These are phyloP conservation scores for Rachicladosporium sp. DNA, from an alignment of 2,329 filamentous ascomycete genomes.

Conservation along the genomic window DNA sequence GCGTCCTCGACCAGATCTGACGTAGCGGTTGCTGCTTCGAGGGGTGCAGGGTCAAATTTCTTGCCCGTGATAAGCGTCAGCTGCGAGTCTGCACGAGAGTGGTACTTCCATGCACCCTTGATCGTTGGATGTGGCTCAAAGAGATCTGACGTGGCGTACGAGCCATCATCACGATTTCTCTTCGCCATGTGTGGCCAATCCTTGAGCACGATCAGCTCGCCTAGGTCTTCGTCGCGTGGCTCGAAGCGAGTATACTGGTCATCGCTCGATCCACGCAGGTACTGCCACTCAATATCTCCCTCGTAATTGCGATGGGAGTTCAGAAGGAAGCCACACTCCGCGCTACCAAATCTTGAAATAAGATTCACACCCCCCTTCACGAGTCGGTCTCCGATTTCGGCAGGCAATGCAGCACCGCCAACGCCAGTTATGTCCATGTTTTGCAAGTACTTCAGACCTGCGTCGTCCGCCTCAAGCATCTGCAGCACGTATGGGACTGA, in stretches of 20 bases:
- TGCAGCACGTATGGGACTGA: slow-evolving; percentile 49
- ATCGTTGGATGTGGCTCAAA: slow-evolving; percentile 45
- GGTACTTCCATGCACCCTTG: slow-evolving; percentile 47
- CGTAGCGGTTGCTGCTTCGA: slow-evolving; percentile 44
- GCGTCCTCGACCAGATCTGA: slow-evolving; percentile 38
- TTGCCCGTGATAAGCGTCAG: slow-evolving; percentile 53
- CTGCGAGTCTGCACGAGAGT: slow-evolving; percentile 49
- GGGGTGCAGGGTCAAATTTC: slow-evolving; percentile 53
- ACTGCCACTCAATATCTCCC: slow-evolving; percentile 47
- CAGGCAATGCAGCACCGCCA: slow-evolving; percentile 47
- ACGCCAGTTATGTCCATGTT: slow-evolving; percentile 51
- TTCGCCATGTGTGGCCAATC: slow-evolving; percentile 50
- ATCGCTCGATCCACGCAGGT: slow-evolving; percentile 35
- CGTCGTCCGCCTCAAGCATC: slow-evolving; percentile 35
- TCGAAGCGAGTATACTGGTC: slow-evolving; percentile 34
- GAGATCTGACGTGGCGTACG: slow-evolving; percentile 51
- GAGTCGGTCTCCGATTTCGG: slow-evolving; percentile 41
- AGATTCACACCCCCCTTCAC: slow-evolving; percentile 42
- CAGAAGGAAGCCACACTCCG: slow-evolving; percentile 54
- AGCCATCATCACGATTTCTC: slow-evolving; percentile 45
- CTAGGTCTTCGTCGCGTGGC: slow-evolving; percentile 28
- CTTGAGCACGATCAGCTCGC: slow-evolving; percentile 43
- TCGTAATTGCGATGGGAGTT: slow-evolving; percentile 47
- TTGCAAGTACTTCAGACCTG: slow-evolving; percentile 32
- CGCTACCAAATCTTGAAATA: slow-evolving; percentile 51